These are phyloP conservation scores for Lecanosticta acicola DNA, from an alignment of 2,329 filamentous ascomycete species.

Conservation along the genomic window DNA sequence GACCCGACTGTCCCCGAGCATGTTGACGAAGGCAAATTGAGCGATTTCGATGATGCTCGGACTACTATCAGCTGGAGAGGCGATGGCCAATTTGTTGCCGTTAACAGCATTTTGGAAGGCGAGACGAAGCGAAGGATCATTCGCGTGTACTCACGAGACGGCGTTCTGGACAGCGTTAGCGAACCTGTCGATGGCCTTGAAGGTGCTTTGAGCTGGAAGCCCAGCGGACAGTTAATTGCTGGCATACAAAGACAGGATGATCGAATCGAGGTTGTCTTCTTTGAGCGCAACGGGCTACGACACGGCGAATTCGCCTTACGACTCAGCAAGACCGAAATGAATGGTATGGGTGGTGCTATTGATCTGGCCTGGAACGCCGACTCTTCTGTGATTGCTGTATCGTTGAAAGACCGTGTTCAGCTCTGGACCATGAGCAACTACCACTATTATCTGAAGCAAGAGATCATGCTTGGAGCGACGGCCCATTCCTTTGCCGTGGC, in stretches of 20 bases:
- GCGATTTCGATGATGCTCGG: constrained; percentile 63
- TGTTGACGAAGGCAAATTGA: constrained; percentile 75
- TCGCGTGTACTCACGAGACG: constrained; percentile 85
- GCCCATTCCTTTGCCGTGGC: constrained; percentile 15
- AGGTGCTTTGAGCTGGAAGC: constrained; percentile 81
- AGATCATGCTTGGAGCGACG: constrained; percentile 47
- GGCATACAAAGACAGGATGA: constrained; percentile 67
- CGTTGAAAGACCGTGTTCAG: constrained; percentile 68
- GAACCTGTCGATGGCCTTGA: constrained; percentile 94
- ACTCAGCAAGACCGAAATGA: constrained; percentile 54
- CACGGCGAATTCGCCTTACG: constrained; percentile 89
- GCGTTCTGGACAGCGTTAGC: constrained; percentile 83
- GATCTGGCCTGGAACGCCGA: constrained; percentile 82
- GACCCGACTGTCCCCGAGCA: constrained; percentile 94
- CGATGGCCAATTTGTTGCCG: constrained; percentile 82
- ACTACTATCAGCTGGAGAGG: constrained; percentile 86
- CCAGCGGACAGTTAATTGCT: constrained; percentile 85
- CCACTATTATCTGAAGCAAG: constrained; percentile 95
- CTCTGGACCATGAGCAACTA: constrained; percentile 98
- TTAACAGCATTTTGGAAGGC: constrained; percentile 75
- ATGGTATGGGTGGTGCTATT: constrained; percentile 54
- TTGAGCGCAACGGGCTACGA: constrained; percentile 94
- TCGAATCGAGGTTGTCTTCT: constrained; percentile 80
- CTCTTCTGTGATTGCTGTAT: constrained; percentile 83
- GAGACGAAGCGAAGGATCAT: constrained; percentile 67